Evolutionary conservation across 176 grass and related monocot species (phyloP), one percentile per base, ranked within the genome.

Genomic region (Zizania latifolia): DNA sequence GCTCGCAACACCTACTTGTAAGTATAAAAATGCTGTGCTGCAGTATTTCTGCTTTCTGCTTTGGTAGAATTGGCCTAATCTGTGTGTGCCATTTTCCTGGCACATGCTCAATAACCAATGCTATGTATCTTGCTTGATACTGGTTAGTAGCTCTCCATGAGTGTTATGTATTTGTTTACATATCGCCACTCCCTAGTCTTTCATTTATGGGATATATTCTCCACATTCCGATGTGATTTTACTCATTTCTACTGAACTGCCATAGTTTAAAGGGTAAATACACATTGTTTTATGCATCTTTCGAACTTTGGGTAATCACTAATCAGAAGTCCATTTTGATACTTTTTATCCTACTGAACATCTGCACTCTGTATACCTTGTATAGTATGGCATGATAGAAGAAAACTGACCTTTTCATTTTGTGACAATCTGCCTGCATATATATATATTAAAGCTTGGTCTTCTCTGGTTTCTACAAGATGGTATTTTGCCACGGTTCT

Each of bases 1-100:
- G 85, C 88, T 95, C 0, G 34, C 88, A 0, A 95, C 92, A 33
- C 92, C 88, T 14, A 91, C 85, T 48, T 95, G 92, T 95, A 86
- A 81, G 92, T 72, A 8, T 3, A 16, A n/a, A 27, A 35, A 31
- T 23, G 0, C 0, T 45, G 22, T 43, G 5, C 16, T 9, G 40
- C 48, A 36, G 0, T 9, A 26, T 48, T 40, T 58, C 22, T 51
- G 8, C 11, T 3, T 53, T 55, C 33, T 22, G 48, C 2, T 22
- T 53, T 8, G 48, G n/a, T 53, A 53, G 48, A 21, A 53, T 53
- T 53, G 22, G 48, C 48, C n/a, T 53, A 22, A 8, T 3, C 8
- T 53, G 48, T 53, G 2, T 51, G 21, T 50, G 16, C 45, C 7
- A 5, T n/a, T n/a, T 50, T 50, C 17, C 17, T 50, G 46, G 46